Evolutionary conservation across 306 rosid species (phyloP).

Genomic region (Medicago lupulina): DNA sequence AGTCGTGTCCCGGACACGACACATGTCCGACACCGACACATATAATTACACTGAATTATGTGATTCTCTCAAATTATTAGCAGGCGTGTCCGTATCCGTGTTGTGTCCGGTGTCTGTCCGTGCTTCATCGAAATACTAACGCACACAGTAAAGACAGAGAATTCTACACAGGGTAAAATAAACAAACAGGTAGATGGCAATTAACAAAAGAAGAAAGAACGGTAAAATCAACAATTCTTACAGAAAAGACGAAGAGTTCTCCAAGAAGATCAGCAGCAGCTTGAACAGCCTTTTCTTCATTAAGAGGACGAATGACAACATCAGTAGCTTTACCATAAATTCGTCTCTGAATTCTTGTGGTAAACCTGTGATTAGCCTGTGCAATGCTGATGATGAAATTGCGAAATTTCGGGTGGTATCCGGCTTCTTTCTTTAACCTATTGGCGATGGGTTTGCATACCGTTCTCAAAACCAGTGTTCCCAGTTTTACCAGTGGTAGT

Average conservation of each 20-base stretch:
- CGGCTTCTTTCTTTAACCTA: conserved; percentile 55
- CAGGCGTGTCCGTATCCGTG: too few species aligned
- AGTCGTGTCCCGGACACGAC: too few species aligned
- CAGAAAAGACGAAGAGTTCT: conserved; percentile 78
- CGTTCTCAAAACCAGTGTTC: conserved; percentile 47
- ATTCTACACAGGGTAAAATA: conserved; percentile 18
- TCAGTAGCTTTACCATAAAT: conserved; percentile 75
- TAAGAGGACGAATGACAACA: conserved; percentile 69
- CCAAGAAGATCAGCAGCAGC: conserved; percentile 85
- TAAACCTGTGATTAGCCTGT: conserved; percentile 69
- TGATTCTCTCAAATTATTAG: too few species aligned
- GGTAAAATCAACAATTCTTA: background rate
- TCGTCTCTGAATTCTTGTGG: conserved; percentile 72
- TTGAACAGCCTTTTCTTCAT: conserved; percentile 86
- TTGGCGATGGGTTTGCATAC: conserved; percentile 56
- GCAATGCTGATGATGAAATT: conserved; percentile 50
- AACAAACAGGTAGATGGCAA: conserved; percentile 43
- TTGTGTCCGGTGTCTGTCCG: too few species aligned
- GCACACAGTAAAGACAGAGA: too few species aligned
- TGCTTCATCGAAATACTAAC: too few species aligned
- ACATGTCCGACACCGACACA: too few species aligned
- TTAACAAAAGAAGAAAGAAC: background rate
- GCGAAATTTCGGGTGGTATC: conserved; percentile 53
- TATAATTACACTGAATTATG: too few species aligned
- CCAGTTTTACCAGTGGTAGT: conserved; percentile 53